phyloP scores from a whole-genome alignment of 192 early-diverging fungal genomes.

The Allomyces macrogynus region DNA sequence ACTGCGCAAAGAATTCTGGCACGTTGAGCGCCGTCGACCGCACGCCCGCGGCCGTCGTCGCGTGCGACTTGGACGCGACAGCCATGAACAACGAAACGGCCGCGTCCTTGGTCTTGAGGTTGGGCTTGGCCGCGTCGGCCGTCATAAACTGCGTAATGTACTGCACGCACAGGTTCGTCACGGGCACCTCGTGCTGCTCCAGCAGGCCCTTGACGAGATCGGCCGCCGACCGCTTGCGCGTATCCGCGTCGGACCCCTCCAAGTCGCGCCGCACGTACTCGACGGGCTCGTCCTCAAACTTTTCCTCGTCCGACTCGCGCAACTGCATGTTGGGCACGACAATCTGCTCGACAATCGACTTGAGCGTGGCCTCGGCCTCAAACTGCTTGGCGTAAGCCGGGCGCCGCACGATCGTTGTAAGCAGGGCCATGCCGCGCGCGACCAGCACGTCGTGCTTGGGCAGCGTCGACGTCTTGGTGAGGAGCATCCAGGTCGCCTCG shows the following conservation, averaged over 20 bases:
- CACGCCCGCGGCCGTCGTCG: neutral
- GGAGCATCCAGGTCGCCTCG: slow-evolving; percentile 63
- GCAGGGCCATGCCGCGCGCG: slow-evolving; percentile 69
- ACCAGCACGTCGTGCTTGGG: slow-evolving; percentile 73
- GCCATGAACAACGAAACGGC: slow-evolving; percentile 83
- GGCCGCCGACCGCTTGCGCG: slow-evolving; percentile 74
- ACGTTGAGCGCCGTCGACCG: slow-evolving; percentile 37
- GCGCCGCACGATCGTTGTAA: slow-evolving; percentile 68
- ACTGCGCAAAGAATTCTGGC: slow-evolving; percentile 55
- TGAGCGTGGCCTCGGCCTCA: slow-evolving; percentile 42
- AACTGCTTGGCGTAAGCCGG: slow-evolving; percentile 55
- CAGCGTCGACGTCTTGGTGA: slow-evolving; percentile 49
- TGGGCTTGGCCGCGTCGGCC: slow-evolving; percentile 1
- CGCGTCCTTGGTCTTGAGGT: slow-evolving; percentile 92
- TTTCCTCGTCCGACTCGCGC: slow-evolving; percentile 70
- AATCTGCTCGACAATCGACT: slow-evolving; percentile 71
- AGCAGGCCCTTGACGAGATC: slow-evolving; percentile 81
- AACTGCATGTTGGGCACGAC: slow-evolving; percentile 80
- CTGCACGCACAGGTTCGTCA: neutral
- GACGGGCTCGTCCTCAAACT: slow-evolving; percentile 92
- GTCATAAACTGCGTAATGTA: neutral
- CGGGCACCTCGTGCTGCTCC: slow-evolving; percentile 52
- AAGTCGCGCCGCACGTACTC: slow-evolving; percentile 83
- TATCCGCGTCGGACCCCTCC: slow-evolving; percentile 78
- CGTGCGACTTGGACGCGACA: slow-evolving; percentile 51